phyloP scores from a whole-genome alignment of 2,329 filamentous ascomycete genomes.

The Aspergillus pseudonomiae region DNA sequence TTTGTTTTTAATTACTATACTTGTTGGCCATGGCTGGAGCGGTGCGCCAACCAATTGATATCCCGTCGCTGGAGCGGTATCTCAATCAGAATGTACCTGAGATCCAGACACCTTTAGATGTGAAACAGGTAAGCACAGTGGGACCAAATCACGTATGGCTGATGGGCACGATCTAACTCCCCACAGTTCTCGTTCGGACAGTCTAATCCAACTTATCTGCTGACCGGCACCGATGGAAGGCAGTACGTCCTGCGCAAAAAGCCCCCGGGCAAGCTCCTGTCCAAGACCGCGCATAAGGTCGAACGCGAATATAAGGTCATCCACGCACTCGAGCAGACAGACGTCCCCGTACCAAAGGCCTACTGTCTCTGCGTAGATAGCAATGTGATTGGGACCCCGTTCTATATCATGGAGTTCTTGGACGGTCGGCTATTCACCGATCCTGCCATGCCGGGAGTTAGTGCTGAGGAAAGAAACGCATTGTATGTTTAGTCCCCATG shows the following conservation, averaged over 20 bases:
- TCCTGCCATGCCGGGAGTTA: constrained; percentile 74
- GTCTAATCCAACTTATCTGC: constrained; percentile 94
- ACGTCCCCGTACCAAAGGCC: constrained; percentile 82
- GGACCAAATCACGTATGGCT: neutral
- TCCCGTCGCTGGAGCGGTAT: constrained; percentile 77
- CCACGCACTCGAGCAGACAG: constrained; percentile 74
- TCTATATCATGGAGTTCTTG: constrained; percentile 97
- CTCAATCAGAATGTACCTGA: constrained; percentile 76
- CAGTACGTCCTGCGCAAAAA: constrained; percentile 96
- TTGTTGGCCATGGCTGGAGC: constrained; percentile 71
- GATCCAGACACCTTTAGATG: constrained; percentile 78
- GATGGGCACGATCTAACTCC: neutral
- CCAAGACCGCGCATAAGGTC: constrained; percentile 92
- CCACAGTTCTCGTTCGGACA: constrained; percentile 91
- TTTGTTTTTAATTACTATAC: neutral
- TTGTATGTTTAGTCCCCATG: constrained; percentile 56
- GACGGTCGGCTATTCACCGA: constrained; percentile 94
- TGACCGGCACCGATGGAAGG: constrained; percentile 70
- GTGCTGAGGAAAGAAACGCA: constrained; percentile 67
- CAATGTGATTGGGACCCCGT: constrained; percentile 79
- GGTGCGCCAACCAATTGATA: constrained; percentile 88
- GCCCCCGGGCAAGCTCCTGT: constrained; percentile 90
- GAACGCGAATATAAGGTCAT: constrained; percentile 94
- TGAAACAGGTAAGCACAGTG: constrained; percentile 74
- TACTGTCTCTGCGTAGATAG: constrained; percentile 85